phyloP scores from a whole-genome alignment of 2,329 filamentous ascomycete genomes.

The Colletotrichum coccodes region DNA sequence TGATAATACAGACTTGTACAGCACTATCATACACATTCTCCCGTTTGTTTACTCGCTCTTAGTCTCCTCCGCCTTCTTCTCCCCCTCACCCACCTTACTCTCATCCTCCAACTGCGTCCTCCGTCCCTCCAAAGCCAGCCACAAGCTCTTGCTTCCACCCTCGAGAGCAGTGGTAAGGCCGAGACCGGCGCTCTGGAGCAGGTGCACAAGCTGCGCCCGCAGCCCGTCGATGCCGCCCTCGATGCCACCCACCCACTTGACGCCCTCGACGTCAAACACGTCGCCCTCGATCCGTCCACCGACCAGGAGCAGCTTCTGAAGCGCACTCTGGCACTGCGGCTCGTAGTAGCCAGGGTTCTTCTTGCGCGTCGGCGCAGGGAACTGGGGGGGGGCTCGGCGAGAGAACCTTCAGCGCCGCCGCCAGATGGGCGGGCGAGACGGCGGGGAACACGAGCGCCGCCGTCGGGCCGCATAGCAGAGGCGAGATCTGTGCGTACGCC shows the following conservation, averaged over 20 bases:
- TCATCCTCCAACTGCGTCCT: slow-evolving; percentile 81
- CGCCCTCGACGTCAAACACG: slow-evolving; percentile 80
- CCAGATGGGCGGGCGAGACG: slow-evolving; percentile 86
- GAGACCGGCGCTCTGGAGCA: slow-evolving; percentile 84
- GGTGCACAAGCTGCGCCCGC: slow-evolving; percentile 80
- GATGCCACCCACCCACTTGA: slow-evolving; percentile 76
- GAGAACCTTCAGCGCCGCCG: slow-evolving; percentile 82
- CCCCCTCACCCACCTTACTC: slow-evolving; percentile 33
- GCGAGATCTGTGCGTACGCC: slow-evolving; percentile 70
- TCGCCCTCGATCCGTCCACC: slow-evolving; percentile 89
- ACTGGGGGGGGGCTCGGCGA: slow-evolving; percentile 76
- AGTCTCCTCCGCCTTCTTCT: slow-evolving; percentile 38
- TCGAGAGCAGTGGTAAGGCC: slow-evolving; percentile 83
- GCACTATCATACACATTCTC: slow-evolving; percentile 32
- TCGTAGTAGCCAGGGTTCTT: slow-evolving; percentile 87
- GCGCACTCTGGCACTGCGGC: slow-evolving; percentile 77
- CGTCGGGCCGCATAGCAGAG: slow-evolving; percentile 84
- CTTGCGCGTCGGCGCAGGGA: slow-evolving; percentile 81
- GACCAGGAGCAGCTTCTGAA: slow-evolving; percentile 88
- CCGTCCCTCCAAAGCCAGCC: slow-evolving; percentile 87
- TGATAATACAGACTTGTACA: slow-evolving; percentile 32
- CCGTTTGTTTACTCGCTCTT: slow-evolving; percentile 21
- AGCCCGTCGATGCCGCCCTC: slow-evolving; percentile 84
- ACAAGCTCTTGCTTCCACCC: slow-evolving; percentile 82
- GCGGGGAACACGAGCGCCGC: slow-evolving; percentile 83